Evolutionary conservation across 2,329 filamentous ascomycete species (phyloP).

Genomic region (Botryosphaeria dothidea): DNA sequence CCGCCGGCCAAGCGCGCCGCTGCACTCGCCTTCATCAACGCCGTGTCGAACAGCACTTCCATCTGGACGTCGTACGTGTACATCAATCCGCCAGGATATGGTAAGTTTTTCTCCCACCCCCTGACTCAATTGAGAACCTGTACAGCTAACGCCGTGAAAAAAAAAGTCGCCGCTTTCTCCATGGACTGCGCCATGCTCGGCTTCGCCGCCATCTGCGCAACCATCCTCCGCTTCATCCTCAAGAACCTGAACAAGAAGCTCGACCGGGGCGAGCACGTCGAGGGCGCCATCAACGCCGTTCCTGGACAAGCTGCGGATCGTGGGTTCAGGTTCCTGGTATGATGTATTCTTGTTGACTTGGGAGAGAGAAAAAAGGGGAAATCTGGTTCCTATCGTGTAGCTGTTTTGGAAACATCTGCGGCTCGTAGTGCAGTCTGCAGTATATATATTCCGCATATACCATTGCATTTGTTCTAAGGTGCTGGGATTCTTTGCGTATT

Average conservation of each 20-base stretch:
- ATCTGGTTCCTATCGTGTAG: not conserved
- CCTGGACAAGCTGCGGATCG: slow-evolving; percentile 59
- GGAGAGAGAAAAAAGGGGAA: not conserved
- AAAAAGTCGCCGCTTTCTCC: slow-evolving; percentile 59
- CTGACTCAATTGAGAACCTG: not conserved
- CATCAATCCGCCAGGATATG: slow-evolving; percentile 39
- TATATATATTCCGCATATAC: too few species aligned
- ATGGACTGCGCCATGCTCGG: slow-evolving; percentile 68
- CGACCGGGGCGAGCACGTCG: slow-evolving; percentile 60
- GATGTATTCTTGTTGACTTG: too few species aligned
- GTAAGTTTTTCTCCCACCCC: not conserved
- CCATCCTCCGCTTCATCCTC: slow-evolving; percentile 63
- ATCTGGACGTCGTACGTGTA: slow-evolving; percentile 75
- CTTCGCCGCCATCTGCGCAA: slow-evolving; percentile 63
- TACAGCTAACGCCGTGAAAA: not conserved
- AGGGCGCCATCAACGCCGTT: slow-evolving; percentile 56
- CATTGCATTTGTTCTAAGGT: too few species aligned
- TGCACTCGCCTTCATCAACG: slow-evolving; percentile 75
- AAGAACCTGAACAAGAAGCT: slow-evolving; percentile 68
- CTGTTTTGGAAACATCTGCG: not conserved
- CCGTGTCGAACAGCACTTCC: slow-evolving; percentile 65
- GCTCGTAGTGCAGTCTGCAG: too few species aligned
- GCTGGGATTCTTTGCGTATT: too few species aligned
- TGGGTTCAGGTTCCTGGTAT: slow-evolving; percentile 68
- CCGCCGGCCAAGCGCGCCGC: slow-evolving; percentile 74